These are phyloP conservation scores for Podaxis sp. DNA, from an alignment of 768 basidiomycete genomes.

Conservation along the genomic window DNA sequence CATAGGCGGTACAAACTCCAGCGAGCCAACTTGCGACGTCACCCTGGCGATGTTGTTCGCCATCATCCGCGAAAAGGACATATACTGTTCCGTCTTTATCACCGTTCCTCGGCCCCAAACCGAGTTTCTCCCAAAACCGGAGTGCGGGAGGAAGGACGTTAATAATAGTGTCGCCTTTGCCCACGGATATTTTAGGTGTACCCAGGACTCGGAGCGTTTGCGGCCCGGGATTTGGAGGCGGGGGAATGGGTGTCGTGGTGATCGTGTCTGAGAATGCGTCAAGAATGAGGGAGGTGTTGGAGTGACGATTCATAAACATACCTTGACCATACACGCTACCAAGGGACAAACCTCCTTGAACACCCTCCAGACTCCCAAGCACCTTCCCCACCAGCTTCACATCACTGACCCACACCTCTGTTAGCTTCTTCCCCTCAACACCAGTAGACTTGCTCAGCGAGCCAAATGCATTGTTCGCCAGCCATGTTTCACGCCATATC, in stretches of 20 bases:
- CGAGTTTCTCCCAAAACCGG: constrained; percentile 85
- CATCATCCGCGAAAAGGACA: constrained; percentile 65
- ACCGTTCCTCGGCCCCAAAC: constrained; percentile 67
- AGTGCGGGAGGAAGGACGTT: constrained; percentile 68
- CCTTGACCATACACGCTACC: constrained; percentile 41
- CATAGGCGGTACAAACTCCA: constrained; percentile 50
- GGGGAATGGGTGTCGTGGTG: background rate
- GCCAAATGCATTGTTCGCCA: constrained; percentile 29
- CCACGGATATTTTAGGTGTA: constrained; percentile 60
- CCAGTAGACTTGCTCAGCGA: background rate
- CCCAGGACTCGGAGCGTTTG: constrained; percentile 31
- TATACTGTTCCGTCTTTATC: constrained; percentile 68
- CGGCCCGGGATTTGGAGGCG: constrained; percentile 8
- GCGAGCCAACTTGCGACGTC: constrained; percentile 62
- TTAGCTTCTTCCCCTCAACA: constrained; percentile 21
- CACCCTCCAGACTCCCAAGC: constrained; percentile 27
- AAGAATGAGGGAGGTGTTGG: background rate
- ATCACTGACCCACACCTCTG: constrained; percentile 60
- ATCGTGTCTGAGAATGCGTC: constrained; percentile 1
- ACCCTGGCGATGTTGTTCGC: constrained; percentile 41
- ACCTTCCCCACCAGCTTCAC: constrained; percentile 42
- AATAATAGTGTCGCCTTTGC: constrained; percentile 67
- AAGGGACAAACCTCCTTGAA: constrained; percentile 43
- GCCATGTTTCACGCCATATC: constrained; percentile 68
- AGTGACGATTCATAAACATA: constrained; percentile 19